Base-by-base conservation (phyloP, 148 eudicot genomes). In the Arctostaphylos glauca region DNA sequence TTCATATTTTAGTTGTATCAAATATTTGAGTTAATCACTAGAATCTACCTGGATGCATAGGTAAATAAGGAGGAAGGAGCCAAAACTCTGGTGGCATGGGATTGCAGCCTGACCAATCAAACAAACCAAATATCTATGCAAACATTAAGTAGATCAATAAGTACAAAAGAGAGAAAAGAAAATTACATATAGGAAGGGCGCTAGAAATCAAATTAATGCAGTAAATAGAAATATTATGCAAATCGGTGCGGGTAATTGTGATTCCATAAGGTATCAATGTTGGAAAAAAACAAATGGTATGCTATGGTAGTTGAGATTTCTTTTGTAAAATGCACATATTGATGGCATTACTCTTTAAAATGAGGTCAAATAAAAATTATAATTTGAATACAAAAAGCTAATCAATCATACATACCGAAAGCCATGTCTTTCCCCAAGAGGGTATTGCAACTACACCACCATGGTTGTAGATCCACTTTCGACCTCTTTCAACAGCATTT, bases 21-120 rank as follows among this genome's bases (percentile, higher is more conserved):
- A 73, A 73, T 15, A 46, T 18, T 44, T 8, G 12, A 18, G 52
- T 0, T 44, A 16, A 73, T 9, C 50, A 7, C 5, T 25, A 2
- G 25, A 50, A 75, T 6, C 12, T 80, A 89, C 91, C 90, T 52
- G 88, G 89, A 83, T 87, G 84, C 52, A 86, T 74, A 0, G 91
- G 91, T 13, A 83, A 15, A 74, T 80, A 80, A 43, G 88, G 53
- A 71, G 91, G 91, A 23, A 86, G 80, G 41, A 87, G 43, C 88
- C 85, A 86, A n/a, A 86, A 82, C 66, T 88, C 90, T 9, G 90
- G 90, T 5, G 88, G 88, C 87, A 88, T 78, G 5, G 89, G 91
- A 41, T 86, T 86, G 71, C 84, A 75, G 48, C 90, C 88, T 0
- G 83, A 84, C 88, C 91, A 89, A 83, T 89, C 91, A 43, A 77